These are phyloP conservation scores for Fusarium continuum DNA, from an alignment of 2,329 filamentous ascomycete genomes.

Conservation along the genomic window DNA sequence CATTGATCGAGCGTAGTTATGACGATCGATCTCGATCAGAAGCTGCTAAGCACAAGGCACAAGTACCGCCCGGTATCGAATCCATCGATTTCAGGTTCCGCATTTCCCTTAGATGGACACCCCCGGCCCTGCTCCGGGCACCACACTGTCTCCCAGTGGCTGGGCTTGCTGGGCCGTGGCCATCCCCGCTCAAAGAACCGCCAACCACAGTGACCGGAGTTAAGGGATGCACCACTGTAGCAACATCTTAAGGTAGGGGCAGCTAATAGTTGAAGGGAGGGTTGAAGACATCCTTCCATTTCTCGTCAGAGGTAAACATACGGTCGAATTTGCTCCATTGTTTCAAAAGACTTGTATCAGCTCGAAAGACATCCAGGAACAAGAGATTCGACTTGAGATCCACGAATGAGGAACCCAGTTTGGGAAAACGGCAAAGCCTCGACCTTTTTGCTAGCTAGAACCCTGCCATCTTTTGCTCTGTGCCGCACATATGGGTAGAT, in stretches of 20 bases:
- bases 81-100: constrained; percentile 3
- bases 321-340: constrained; percentile 1
- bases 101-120: constrained; percentile 8
- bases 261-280: background rate
- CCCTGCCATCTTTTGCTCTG: background rate
- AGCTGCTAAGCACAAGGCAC: constrained; percentile 22
- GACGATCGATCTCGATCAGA: constrained; percentile 47
- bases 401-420: background rate
- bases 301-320: background rate
- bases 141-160: constrained; percentile 13
- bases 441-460: background rate
- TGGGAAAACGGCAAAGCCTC: background rate
- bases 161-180: background rate
- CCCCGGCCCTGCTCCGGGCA: constrained; percentile 20
- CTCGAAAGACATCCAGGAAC: constrained; percentile 11
- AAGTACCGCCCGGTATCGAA: constrained; percentile 40
- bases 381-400: background rate
- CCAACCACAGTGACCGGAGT: constrained; percentile 17
- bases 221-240: constrained; percentile 3
- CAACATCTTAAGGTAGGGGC: background rate
- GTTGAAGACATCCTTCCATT: background rate
- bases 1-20: constrained; percentile 41
- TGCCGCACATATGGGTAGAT: background rate
- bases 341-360: background rate
- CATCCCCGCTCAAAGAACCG: constrained; percentile 7